phyloP scores from a whole-genome alignment of 2,329 filamentous ascomycete genomes.

The Aureobasidium sp. region DNA sequence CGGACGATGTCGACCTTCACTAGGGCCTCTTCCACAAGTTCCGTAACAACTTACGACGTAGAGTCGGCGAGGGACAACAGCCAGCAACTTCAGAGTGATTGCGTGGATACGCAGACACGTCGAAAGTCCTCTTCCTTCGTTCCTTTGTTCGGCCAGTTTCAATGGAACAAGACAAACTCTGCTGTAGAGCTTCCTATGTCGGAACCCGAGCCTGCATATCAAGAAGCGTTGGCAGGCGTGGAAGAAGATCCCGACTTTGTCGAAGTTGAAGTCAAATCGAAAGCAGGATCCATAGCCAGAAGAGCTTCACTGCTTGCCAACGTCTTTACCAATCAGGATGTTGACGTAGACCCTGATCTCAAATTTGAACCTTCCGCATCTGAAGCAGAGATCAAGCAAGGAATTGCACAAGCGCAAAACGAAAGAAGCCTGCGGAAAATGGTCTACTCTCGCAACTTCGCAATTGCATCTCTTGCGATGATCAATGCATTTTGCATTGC shows the following conservation, averaged over 20 bases:
- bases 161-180: conserved; percentile 3
- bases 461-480: background rate
- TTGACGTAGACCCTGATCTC: conserved; percentile 13
- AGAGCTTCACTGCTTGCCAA: conserved; percentile 10
- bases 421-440: conserved; percentile 7
- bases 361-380: conserved; percentile 2
- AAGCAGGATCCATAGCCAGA: background rate
- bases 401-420: background rate
- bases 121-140: background rate
- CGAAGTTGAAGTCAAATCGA: background rate
- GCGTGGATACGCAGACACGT: background rate
- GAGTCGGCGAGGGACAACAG: background rate
- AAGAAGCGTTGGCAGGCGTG: conserved; percentile 5
- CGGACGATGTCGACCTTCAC: conserved; percentile 8
- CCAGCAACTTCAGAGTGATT: background rate
- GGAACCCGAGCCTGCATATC: conserved; percentile 4
- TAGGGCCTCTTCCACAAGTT: conserved; percentile 1
- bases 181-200: background rate
- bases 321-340: conserved; percentile 10
- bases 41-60: background rate
- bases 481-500: background rate
- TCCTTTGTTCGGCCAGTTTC: conserved; percentile 1
- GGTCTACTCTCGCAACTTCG: conserved; percentile 10
- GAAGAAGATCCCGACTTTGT: conserved; percentile 12
- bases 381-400: conserved; percentile 7